phyloP scores from a whole-genome alignment of 768 basidiomycete genomes.

The Leucocoprinus leucothites region DNA sequence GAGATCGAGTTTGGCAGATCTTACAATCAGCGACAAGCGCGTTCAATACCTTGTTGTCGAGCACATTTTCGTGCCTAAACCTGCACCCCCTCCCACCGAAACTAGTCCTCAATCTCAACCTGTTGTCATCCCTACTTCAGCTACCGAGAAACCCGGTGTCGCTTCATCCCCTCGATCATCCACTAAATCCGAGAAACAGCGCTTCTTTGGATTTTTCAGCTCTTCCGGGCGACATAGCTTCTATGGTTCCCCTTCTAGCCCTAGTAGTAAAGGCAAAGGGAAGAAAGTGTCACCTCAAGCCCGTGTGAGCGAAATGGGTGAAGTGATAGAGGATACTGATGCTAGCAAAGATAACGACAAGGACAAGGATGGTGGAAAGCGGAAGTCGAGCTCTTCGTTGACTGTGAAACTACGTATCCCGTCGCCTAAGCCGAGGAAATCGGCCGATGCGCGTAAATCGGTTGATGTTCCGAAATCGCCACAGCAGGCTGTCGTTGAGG shows the following conservation, averaged over 20 bases:
- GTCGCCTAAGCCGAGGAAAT: slow-evolving; percentile 26
- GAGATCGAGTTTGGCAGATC: slow-evolving; percentile 31
- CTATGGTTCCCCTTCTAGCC: slow-evolving; percentile 28
- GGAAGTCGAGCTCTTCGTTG: background rate
- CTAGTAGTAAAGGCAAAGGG: slow-evolving; percentile 24
- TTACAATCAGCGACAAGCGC: slow-evolving; percentile 31
- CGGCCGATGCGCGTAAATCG: slow-evolving; percentile 19
- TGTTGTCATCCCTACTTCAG: background rate
- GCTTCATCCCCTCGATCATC: slow-evolving; percentile 39
- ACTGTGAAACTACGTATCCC: slow-evolving; percentile 26
- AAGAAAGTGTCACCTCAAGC: slow-evolving; percentile 22
- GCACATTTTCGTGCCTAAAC: slow-evolving; percentile 46
- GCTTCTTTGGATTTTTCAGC: slow-evolving; percentile 60
- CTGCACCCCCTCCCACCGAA: slow-evolving; percentile 22
- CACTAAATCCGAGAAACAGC: slow-evolving; percentile 49
- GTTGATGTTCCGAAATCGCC: slow-evolving; percentile 11
- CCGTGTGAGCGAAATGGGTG: slow-evolving; percentile 68
- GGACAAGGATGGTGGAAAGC: too few relatives aligned
- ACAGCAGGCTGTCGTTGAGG: background rate
- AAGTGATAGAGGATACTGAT: slow-evolving; percentile 44
- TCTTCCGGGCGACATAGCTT: slow-evolving; percentile 23
- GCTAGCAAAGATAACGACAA: slow-evolving; percentile 20
- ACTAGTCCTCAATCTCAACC: background rate
- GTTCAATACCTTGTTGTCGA: slow-evolving; percentile 71
- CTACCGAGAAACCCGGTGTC: slow-evolving; percentile 3